phyloP scores from a whole-genome alignment of 148 eudicot species.

The Chenopodium quinoa region DNA sequence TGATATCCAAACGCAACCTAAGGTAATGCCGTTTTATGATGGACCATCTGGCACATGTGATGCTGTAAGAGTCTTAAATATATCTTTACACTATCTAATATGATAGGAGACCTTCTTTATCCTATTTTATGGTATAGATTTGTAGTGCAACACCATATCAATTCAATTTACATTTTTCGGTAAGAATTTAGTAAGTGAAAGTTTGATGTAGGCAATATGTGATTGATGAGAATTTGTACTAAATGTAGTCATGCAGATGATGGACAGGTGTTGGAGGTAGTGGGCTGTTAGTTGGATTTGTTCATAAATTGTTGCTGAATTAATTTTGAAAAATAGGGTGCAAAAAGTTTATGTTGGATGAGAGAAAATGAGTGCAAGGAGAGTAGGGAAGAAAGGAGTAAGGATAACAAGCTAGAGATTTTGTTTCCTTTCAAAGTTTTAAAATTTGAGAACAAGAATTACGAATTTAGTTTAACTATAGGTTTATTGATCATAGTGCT shows the following conservation, averaged over 20 bases:
- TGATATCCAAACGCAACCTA: too few relatives aligned
- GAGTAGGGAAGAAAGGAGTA: neutral
- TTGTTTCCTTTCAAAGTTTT: neutral
- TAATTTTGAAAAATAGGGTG: neutral
- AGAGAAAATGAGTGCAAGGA: neutral
- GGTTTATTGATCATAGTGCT: neutral
- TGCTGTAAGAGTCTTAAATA: too few relatives aligned
- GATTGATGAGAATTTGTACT: neutral
- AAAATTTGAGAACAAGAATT: neutral
- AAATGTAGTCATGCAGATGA: neutral
- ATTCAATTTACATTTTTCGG: neutral
- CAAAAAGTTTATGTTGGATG: neutral
- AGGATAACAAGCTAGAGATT: neutral
- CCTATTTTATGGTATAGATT: neutral
- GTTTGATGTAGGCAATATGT: neutral
- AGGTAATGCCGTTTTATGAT: too few relatives aligned
- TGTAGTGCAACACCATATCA: neutral
- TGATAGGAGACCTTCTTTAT: neutral
- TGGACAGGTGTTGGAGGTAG: neutral
- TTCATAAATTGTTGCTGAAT: neutral
- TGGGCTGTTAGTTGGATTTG: neutral
- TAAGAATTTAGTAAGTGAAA: neutral
- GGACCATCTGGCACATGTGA: too few relatives aligned
- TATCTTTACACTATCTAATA: too few relatives aligned
- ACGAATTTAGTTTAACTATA: neutral